Evolutionary conservation across 1,139 yeast species (phyloP).

Genomic region (Tardiomyces digboiensis): DNA sequence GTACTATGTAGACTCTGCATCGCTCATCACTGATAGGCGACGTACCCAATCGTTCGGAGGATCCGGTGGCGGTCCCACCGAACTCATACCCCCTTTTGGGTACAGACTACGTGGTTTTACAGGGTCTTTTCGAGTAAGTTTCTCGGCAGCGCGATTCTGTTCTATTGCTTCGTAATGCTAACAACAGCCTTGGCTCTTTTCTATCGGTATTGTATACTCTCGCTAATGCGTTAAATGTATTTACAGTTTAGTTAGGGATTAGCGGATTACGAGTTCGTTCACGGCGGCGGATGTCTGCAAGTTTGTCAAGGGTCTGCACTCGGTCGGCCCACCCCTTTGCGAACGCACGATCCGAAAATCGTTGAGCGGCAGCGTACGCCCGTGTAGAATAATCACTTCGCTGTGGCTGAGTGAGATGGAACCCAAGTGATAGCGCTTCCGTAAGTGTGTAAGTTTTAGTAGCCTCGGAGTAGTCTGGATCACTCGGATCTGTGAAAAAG

Average conservation of each 20-base stretch:
- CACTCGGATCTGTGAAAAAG: constrained; percentile 60
- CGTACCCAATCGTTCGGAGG: constrained; percentile 47
- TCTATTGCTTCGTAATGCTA: no score
- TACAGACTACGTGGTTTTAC: constrained; percentile 53
- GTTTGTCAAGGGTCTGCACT: constrained; percentile 29
- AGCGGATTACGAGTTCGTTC: constrained; percentile 8
- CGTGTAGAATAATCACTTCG: constrained; percentile 39
- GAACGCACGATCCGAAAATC: constrained; percentile 65
- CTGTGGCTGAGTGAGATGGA: constrained; percentile 31
- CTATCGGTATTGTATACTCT: background rate
- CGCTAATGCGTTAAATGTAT: background rate
- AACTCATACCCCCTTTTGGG: constrained; percentile 52
- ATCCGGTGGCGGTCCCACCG: constrained; percentile 54
- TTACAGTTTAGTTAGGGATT: background rate
- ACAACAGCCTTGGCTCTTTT: background rate
- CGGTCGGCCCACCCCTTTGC: constrained; percentile 46
- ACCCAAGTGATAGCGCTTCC: constrained; percentile 36
- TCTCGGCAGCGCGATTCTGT: no score
- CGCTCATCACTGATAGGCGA: constrained; percentile 42
- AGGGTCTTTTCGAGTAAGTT: constrained; percentile 47
- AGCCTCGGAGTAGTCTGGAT: constrained; percentile 37
- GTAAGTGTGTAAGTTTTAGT: constrained; percentile 25
- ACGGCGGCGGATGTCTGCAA: constrained; percentile 31
- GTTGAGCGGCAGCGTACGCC: constrained; percentile 44
- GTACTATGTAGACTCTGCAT: constrained; percentile 84